These are phyloP conservation scores for Boletales sp. DNA, from an alignment of 768 basidiomycete species.

Conservation along the genomic window DNA sequence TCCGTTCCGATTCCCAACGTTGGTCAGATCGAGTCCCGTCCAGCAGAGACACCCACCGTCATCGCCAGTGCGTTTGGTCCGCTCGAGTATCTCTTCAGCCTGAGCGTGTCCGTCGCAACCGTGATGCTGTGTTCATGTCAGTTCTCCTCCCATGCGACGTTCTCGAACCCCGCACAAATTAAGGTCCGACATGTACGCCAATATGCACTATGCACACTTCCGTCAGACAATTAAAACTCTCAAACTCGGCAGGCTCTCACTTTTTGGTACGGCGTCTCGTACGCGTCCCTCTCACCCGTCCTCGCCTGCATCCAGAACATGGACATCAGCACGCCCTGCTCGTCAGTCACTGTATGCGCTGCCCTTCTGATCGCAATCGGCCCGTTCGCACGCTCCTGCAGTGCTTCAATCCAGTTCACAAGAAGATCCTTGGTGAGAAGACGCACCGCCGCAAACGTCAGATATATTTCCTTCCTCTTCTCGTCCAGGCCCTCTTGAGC, in stretches of 20 bases:
- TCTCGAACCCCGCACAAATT: slow-evolving; percentile 54
- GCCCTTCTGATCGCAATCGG: slow-evolving; percentile 67
- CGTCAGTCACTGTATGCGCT: slow-evolving; percentile 36
- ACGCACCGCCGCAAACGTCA: slow-evolving; percentile 27
- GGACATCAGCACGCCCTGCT: slow-evolving; percentile 47
- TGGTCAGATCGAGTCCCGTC: slow-evolving; percentile 6
- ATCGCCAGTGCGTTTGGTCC: slow-evolving; percentile 55
- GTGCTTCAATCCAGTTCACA: slow-evolving; percentile 26
- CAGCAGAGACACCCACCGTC: slow-evolving; percentile 45
- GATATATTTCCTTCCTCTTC: slow-evolving; percentile 29
- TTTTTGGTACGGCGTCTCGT: slow-evolving; percentile 74
- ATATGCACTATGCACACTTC: slow-evolving; percentile 54
- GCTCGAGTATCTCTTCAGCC: slow-evolving; percentile 45
- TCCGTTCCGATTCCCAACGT: neutral
- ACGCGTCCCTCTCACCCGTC: slow-evolving; percentile 50
- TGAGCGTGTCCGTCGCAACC: slow-evolving; percentile 50
- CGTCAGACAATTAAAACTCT: slow-evolving; percentile 1
- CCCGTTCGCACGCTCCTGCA: slow-evolving; percentile 61
- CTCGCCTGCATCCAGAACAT: slow-evolving; percentile 83
- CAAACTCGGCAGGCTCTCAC: slow-evolving; percentile 30
- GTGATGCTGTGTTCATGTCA: slow-evolving; percentile 43
- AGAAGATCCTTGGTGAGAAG: slow-evolving; percentile 9
- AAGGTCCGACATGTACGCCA: slow-evolving; percentile 76
- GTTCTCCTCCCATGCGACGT: neutral
- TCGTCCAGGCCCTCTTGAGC: slow-evolving; percentile 32